phyloP scores from a whole-genome alignment of 2,329 filamentous ascomycete genomes.

The Microcera coccophila region DNA sequence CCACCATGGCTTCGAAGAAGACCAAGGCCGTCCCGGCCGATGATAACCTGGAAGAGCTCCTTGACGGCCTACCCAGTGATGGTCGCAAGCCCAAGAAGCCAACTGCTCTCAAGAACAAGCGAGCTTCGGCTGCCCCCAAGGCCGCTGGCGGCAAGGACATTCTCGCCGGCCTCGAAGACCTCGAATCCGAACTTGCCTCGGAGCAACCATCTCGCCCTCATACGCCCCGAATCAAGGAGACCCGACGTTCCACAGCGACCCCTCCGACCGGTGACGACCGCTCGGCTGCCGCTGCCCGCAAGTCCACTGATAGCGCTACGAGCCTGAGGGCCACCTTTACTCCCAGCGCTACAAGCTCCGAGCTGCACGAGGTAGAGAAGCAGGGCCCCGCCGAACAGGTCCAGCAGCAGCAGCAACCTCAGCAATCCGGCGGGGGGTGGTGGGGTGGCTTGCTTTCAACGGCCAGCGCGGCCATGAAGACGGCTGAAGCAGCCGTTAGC shows the following conservation, averaged over 20 bases:
- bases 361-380: slow-evolving; percentile 56
- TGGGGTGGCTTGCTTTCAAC: slow-evolving; percentile 85
- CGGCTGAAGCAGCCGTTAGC: slow-evolving; percentile 87
- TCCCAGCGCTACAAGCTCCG: slow-evolving; percentile 61
- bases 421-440: slow-evolving; percentile 65
- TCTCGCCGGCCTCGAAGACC: slow-evolving; percentile 83
- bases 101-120: slow-evolving; percentile 41
- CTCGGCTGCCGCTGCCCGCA: slow-evolving; percentile 47
- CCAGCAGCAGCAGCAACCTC: slow-evolving; percentile 24
- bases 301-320: slow-evolving; percentile 72
- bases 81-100: slow-evolving; percentile 50
- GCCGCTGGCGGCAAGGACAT: slow-evolving; percentile 63
- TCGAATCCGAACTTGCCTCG: slow-evolving; percentile 69
- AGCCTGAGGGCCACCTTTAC: slow-evolving; percentile 70
- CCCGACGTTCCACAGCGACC: slow-evolving; percentile 46
- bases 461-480: slow-evolving; percentile 81
- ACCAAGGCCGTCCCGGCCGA: slow-evolving; percentile 53
- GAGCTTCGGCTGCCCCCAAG: slow-evolving; percentile 49
- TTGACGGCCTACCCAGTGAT: slow-evolving; percentile 58
- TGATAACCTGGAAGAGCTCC: slow-evolving; percentile 63
- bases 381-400: slow-evolving; percentile 45
- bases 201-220: slow-evolving; percentile 72
- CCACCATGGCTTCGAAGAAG: slow-evolving; percentile 58
- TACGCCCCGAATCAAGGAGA: slow-evolving; percentile 69
- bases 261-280: slow-evolving; percentile 63